A percentile compares a stretch with the other conserved stretches of the same genome.
These are phyloP conservation scores for Hanseniaspora thailandica DNA, from an alignment of 805 yeast genomes.

Conservation along the genomic window DNA sequence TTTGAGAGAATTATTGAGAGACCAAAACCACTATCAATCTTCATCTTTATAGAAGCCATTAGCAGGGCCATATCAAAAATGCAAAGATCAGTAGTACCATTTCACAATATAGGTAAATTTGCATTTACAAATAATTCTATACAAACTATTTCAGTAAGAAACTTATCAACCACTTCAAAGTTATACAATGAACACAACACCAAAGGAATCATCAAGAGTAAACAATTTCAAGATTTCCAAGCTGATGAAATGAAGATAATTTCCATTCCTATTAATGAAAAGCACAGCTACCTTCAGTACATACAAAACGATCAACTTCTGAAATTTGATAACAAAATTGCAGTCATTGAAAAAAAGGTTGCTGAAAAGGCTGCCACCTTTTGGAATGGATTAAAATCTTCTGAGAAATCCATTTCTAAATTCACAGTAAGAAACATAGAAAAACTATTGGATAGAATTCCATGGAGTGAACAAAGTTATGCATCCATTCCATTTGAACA, in stretches of 20 bases:
- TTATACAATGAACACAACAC: not conserved
- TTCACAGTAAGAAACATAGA: slow-evolving; percentile 45
- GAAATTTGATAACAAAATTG: slow-evolving; percentile 21
- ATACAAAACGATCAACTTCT: slow-evolving; percentile 36
- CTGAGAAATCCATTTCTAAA: slow-evolving; percentile 46
- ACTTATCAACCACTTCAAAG: not conserved
- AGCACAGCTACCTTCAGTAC: slow-evolving; percentile 54
- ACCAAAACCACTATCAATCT: not conserved
- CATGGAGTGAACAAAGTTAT: slow-evolving; percentile 71
- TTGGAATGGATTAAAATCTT: slow-evolving; percentile 52
- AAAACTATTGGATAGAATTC: slow-evolving; percentile 46
- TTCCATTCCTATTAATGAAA: slow-evolving; percentile 59
- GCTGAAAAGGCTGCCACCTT: slow-evolving; percentile 40
- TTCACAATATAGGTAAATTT: not conserved
- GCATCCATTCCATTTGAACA: slow-evolving; percentile 62
- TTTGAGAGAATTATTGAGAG: not conserved
- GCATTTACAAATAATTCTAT: not conserved
- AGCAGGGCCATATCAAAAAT: no score
- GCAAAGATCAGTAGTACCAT: not conserved
- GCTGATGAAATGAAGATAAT: slow-evolving; percentile 47
- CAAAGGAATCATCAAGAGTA: not conserved
- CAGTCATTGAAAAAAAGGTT: slow-evolving; percentile 34
- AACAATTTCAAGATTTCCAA: slow-evolving; percentile 15
- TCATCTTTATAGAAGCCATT: no score
- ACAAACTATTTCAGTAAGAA: not conserved